phyloP scores from a whole-genome alignment of 2,329 filamentous ascomycete genomes.

The Corinectria fuckeliana region DNA sequence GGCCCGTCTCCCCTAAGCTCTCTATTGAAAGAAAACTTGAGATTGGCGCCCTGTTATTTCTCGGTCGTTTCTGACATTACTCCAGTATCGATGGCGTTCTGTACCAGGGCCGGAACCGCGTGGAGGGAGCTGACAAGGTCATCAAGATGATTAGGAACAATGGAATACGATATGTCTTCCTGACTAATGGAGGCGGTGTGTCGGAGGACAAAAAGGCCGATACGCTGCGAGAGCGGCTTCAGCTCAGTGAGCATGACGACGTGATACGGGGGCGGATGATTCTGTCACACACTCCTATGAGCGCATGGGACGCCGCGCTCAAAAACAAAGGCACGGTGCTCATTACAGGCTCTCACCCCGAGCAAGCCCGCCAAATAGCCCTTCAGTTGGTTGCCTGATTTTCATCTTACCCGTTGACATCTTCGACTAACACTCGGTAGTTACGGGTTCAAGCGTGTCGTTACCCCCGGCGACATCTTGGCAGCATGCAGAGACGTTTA shows the following conservation, averaged over 20 bases:
- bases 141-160: slow-evolving; percentile 75
- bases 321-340: slow-evolving; percentile 63
- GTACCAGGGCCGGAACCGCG: slow-evolving; percentile 77
- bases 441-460: slow-evolving; percentile 79
- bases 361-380: slow-evolving; percentile 74
- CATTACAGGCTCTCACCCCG: slow-evolving; percentile 73
- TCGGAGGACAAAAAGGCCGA: slow-evolving; percentile 62
- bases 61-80: slow-evolving; percentile 10
- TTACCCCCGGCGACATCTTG: slow-evolving; percentile 86
- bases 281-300: slow-evolving; percentile 89
- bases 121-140: slow-evolving; percentile 78
- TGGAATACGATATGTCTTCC: slow-evolving; percentile 86
- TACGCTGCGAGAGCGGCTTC: slow-evolving; percentile 43
- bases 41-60: neutral
- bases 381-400: slow-evolving; percentile 55
- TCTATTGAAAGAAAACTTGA: neutral
- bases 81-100: slow-evolving; percentile 89
- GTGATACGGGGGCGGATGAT: slow-evolving; percentile 53
- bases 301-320: slow-evolving; percentile 56
- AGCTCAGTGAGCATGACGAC: slow-evolving; percentile 41
- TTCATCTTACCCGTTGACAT: slow-evolving; percentile 27
- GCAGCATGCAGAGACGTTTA: slow-evolving; percentile 76
- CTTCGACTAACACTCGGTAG: slow-evolving; percentile 33
- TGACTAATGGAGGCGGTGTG: slow-evolving; percentile 95
- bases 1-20: neutral